Percentiles rank a stretch among this genome's conserved stretches.
Evolutionary conservation across 192 early-diverging fungal genomes (phyloP).

Genomic region (Spinellus fusiger): DNA sequence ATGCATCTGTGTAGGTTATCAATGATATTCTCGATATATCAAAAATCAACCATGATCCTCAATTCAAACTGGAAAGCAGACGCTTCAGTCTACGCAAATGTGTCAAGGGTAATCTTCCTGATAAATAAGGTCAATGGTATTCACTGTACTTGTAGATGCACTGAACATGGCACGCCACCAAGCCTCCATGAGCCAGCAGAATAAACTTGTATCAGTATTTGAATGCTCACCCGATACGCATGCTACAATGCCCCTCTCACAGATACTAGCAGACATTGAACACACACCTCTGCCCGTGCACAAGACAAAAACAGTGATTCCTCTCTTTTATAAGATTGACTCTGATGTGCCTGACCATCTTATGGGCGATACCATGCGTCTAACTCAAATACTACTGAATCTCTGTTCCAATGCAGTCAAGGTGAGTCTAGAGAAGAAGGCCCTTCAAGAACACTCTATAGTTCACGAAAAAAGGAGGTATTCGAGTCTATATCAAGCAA

Average conservation of each 20-base stretch:
- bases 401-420: slow-evolving; percentile 51
- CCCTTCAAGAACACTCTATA: neutral
- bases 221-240: slow-evolving; percentile 30
- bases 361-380: slow-evolving; percentile 46
- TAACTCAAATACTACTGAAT: slow-evolving; percentile 47
- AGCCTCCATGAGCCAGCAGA: slow-evolving; percentile 26
- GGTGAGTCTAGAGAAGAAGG: slow-evolving; percentile 28
- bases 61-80: slow-evolving; percentile 43
- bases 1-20: slow-evolving; percentile 34
- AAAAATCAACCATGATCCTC: slow-evolving; percentile 48
- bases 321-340: slow-evolving; percentile 46
- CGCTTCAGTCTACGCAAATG: slow-evolving; percentile 46
- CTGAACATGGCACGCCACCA: slow-evolving; percentile 38
- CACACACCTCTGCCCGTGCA: slow-evolving; percentile 6
- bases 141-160: too few species aligned
- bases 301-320: slow-evolving; percentile 28
- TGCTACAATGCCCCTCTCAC: slow-evolving; percentile 17
- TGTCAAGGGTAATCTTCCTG: slow-evolving; percentile 41
- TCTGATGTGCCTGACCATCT: slow-evolving; percentile 43
- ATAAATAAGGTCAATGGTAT: neutral
- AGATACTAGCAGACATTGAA: slow-evolving; percentile 12
- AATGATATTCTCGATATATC: slow-evolving; percentile 53
- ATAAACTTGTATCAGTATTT: slow-evolving; percentile 24
- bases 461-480: slow-evolving; percentile 33
- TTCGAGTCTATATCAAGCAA: slow-evolving; percentile 22